These are phyloP conservation scores for Hericium rajendrae DNA, from an alignment of 768 basidiomycete species.

Conservation along the genomic window DNA sequence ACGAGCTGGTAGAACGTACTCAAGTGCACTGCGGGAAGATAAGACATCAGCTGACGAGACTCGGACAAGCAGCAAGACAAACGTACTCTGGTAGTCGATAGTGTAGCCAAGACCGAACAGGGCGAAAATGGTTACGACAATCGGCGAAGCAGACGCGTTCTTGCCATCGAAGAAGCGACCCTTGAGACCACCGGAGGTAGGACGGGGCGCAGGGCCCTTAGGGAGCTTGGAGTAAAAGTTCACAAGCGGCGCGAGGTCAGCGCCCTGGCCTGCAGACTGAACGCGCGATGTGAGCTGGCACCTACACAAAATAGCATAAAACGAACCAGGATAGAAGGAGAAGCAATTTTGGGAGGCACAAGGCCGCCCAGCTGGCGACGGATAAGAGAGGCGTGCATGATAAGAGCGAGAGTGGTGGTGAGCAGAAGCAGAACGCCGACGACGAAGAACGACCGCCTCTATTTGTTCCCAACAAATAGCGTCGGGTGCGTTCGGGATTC, in stretches of 20 bases:
- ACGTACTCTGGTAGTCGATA: conserved; percentile 84
- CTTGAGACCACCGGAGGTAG: conserved; percentile 57
- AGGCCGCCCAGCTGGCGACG: conserved; percentile 79
- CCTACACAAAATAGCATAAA: neutral
- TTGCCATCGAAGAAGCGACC: conserved; percentile 77
- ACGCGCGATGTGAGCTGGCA: conserved; percentile 2
- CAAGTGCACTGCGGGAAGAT: conserved; percentile 56
- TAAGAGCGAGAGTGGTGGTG: conserved; percentile 12
- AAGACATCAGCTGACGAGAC: neutral
- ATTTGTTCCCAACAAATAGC: neutral
- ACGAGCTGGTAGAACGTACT: conserved; percentile 39
- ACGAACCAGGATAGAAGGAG: conserved; percentile 79
- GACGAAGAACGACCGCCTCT: neutral
- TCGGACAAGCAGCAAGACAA: neutral
- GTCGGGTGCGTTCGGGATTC: neutral
- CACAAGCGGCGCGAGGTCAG: conserved; percentile 75
- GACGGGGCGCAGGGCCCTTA: conserved; percentile 66
- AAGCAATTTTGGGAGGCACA: conserved; percentile 92
- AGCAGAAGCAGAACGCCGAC: neutral
- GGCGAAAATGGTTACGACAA: conserved; percentile 52
- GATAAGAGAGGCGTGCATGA: conserved; percentile 77
- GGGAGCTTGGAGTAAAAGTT: conserved; percentile 96
- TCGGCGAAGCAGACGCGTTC: conserved; percentile 70
- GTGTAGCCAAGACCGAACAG: conserved; percentile 78
- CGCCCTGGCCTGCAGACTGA: conserved; percentile 75